Evolutionary conservation across 768 basidiomycete genomes (phyloP).

Genomic region (Leccinum incarnatum): DNA sequence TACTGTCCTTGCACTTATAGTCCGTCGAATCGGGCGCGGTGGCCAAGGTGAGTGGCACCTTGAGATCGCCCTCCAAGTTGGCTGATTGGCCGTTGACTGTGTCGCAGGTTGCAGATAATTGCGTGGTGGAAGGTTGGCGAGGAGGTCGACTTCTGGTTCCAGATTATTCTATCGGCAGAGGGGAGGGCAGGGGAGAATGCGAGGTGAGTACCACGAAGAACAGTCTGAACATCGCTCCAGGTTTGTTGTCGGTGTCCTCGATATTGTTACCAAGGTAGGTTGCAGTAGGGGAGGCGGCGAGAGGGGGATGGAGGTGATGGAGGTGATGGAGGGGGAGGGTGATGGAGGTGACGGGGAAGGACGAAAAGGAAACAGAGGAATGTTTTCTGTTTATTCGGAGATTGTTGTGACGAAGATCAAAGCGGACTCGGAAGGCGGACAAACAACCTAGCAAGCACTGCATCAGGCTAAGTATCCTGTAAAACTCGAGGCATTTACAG

Average conservation of each 20-base stretch:
- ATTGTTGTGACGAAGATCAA: slow-evolving; percentile 10
- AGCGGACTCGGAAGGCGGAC: slow-evolving; percentile 1
- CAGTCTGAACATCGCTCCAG: not conserved
- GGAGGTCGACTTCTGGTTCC: not conserved
- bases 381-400: slow-evolving; percentile 14
- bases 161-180: not conserved
- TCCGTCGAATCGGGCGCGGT: not conserved
- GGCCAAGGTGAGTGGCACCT: not conserved
- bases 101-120: not conserved
- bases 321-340: not conserved
- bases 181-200: not conserved
- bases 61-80: not conserved
- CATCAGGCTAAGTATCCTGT: not conserved
- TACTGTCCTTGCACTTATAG: not conserved
- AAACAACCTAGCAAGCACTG: slow-evolving; percentile 3
- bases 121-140: not conserved
- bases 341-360: not conserved
- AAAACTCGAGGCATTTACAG: not conserved
- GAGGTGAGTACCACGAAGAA: slow-evolving; percentile 4
- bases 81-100: not conserved
- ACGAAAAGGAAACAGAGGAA: not conserved
- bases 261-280: not conserved
- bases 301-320: not conserved
- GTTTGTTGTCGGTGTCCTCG: not conserved
- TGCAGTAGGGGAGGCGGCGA: not conserved